Percentiles rank a stretch among this genome's conserved stretches.
Conservation (phyloP, 768 basidiomycete genomes). For the Serendipita vermifera region DNA sequence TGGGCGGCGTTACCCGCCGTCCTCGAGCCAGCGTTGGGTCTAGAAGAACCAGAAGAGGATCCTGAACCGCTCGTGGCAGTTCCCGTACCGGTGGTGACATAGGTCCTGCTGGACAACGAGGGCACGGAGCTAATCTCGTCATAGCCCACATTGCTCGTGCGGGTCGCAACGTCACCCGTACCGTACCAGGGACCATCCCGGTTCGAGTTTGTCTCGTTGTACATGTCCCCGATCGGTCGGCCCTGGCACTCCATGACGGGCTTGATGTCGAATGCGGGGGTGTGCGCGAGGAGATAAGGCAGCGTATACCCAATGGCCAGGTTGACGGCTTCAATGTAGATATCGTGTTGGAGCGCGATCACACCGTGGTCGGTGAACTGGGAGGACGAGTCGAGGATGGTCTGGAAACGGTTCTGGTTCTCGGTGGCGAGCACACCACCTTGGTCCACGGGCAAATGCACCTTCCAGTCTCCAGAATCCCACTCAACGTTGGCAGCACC, state of each 20-base stretch:
- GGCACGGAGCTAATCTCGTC: no score
- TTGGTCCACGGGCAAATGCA: constrained; percentile 67
- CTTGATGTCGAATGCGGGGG: not conserved
- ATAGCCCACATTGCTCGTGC: not conserved
- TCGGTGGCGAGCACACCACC: constrained; percentile 52
- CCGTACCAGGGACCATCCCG: not conserved
- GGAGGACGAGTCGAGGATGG: constrained; percentile 51
- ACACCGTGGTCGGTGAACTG: constrained; percentile 39
- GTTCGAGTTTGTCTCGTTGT: constrained; percentile 3
- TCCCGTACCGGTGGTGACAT: no score
- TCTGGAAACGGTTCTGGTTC: constrained; percentile 54
- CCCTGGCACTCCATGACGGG: constrained; percentile 2
- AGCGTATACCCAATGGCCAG: constrained; percentile 36
- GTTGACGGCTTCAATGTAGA: constrained; percentile 42
- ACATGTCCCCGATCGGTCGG: not conserved
- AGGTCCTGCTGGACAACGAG: no score
- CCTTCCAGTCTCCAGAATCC: constrained; percentile 82
- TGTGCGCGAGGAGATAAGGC: constrained; percentile 26
- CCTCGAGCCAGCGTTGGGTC: no score
- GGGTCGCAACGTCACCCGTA: not conserved
- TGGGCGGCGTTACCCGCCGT: no score
- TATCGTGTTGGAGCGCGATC: constrained; percentile 80
- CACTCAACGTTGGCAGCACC: constrained; percentile 29
- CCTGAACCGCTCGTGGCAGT: no score
- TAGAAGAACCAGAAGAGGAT: no score